Conservation (phyloP, 2,329 filamentous ascomycete genomes). For the Ilyonectria destructans region DNA sequence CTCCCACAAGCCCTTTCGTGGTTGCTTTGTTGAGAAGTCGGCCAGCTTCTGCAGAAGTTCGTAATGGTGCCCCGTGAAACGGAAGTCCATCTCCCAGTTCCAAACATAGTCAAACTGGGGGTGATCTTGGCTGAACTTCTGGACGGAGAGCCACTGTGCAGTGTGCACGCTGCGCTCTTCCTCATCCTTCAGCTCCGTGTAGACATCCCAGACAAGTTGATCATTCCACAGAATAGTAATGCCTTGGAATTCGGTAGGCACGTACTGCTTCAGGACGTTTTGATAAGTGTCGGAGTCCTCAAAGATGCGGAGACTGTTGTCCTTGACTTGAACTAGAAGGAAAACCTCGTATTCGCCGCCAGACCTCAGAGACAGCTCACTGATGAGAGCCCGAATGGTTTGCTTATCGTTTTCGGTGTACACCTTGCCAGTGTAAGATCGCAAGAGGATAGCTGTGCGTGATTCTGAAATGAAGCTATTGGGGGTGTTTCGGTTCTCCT, state of each 20-base stretch:
- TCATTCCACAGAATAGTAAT: conserved; percentile 85
- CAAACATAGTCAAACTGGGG: conserved; percentile 87
- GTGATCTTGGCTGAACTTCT: conserved; percentile 83
- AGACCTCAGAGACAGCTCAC: conserved; percentile 81
- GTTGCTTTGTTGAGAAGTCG: conserved; percentile 77
- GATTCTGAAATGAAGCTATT: conserved; percentile 56
- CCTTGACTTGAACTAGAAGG: conserved; percentile 85
- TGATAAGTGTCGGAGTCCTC: conserved; percentile 73
- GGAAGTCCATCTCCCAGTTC: conserved; percentile 91
- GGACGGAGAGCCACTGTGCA: conserved; percentile 80
- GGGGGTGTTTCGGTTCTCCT: conserved; percentile 30
- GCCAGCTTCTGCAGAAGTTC: conserved; percentile 80
- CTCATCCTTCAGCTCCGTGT: conserved; percentile 80
- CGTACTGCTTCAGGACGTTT: conserved; percentile 71
- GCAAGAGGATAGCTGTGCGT: conserved; percentile 82
- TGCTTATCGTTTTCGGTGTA: conserved; percentile 87
- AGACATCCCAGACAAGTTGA: conserved; percentile 81
- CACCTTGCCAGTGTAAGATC: conserved; percentile 81
- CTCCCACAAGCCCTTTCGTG: conserved; percentile 82
- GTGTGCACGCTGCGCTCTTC: conserved; percentile 70
- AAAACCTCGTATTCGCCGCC: conserved; percentile 88
- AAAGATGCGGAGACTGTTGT: conserved; percentile 71
- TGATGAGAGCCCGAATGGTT: conserved; percentile 84
- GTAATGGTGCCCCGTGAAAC: conserved; percentile 87
- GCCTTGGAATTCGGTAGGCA: conserved; percentile 79